Percentiles rank a stretch among this genome's conserved stretches.
Evolutionary conservation across 179 eudicot species (phyloP).

Genomic region (Silene vulgaris): DNA sequence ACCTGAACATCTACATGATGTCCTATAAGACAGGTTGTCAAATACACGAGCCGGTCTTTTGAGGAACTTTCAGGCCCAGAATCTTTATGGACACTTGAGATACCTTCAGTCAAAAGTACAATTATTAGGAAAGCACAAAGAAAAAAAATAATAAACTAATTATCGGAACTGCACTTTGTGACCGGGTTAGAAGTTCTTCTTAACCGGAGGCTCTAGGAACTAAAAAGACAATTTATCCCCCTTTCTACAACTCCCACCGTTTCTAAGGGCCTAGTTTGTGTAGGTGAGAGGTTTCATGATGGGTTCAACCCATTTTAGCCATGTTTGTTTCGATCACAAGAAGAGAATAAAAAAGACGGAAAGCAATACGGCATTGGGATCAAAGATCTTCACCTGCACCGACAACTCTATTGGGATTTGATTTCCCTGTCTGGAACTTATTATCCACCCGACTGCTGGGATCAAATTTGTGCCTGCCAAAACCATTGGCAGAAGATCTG

Average conservation of each 20-base stretch:
- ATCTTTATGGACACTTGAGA: conserved; percentile 33
- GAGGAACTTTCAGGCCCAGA: conserved; percentile 47
- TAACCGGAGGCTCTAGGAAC: background rate
- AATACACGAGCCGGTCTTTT: conserved; percentile 62
- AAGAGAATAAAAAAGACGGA: background rate
- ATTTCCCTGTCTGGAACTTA: conserved; percentile 57
- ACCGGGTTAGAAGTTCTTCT: background rate
- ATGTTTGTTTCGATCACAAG: background rate
- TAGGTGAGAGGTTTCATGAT: background rate
- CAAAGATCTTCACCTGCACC: conserved; percentile 38
- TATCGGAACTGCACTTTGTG: background rate
- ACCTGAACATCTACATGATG: conserved; percentile 93
- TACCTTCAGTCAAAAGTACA: conserved; percentile 32
- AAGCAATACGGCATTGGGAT: conserved; percentile 1
- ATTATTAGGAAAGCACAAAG: conserved; percentile 1
- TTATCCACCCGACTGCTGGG: conserved; percentile 45
- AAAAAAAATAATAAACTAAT: background rate
- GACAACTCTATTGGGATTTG: conserved; percentile 36
- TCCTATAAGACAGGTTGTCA: conserved; percentile 78
- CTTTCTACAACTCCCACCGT: background rate
- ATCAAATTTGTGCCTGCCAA: conserved; percentile 56
- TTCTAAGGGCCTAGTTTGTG: background rate
- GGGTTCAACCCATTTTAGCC: background rate
- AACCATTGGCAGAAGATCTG: conserved; percentile 65
- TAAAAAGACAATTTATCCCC: conserved; percentile 3